Evolutionary conservation across 805 yeast species (phyloP), one percentile per base, ranked within the genome.

Genomic region (Yarrowia bubula): DNA sequence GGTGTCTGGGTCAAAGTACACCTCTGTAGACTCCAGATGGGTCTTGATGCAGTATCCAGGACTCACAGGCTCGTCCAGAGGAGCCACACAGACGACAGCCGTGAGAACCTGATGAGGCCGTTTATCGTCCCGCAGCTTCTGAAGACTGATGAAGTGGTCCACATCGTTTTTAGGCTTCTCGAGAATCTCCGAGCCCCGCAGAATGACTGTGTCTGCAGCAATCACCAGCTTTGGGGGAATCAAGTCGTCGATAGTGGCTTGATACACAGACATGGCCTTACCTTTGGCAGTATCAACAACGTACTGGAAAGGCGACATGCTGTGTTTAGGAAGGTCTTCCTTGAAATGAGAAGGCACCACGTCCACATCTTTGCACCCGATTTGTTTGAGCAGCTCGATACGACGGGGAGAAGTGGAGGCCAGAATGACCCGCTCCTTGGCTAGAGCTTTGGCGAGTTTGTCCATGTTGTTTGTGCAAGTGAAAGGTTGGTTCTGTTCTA

Each of bases 371-470:
- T 66, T 68, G 47, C 70, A 53, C 2, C 80, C 80, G 15, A 78
- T 68, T 61, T 76, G 67, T 69, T 87, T 84, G 33, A 95, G 71
- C n/a, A 95, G 87, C 65, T 89, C 90, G 64, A 78, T 75, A 66
- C 99, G 78, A 67, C 97, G 80, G 1, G 96, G 93, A 0, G 98
- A 92, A 0, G 89, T 82, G 1, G 97, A 90, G 0, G 96, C 97
- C 7, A 93, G 79, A 5, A 90, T 77, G 31, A 92, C 71, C 28
- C 71, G 71, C 32, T 70, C 72, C 28, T 65, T 68, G 18, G 43
- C 46, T 22, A 67, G 60, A n/a, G 61, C 63, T 22, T 39, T 44
- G 18, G 50, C 50, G 18, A 58, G 39, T 43, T 22, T 33, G 43
- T 58, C 51, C 64, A 58, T 58, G 13, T 31, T 39, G 47, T 33